Base-by-base conservation (phyloP, 805 yeast species). In the Kuraishia ogatae region DNA sequence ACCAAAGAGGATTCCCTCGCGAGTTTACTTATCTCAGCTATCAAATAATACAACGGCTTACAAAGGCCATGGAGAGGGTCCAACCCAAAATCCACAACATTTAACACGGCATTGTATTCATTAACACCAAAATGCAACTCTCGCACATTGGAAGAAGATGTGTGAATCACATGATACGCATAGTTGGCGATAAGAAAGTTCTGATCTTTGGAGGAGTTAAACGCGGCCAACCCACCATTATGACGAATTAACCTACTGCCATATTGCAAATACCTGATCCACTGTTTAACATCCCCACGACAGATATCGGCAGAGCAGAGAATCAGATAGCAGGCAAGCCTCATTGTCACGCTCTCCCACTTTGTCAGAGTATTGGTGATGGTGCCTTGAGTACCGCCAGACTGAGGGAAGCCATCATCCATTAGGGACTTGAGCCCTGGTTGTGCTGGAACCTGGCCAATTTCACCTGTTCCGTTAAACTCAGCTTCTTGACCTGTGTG, bases 241-340 rank as follows among this genome's bases (percentile, higher is more conserved):
- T 73, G 66, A 55, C 75, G 71, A 46, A 89, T 78, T 26, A 88
- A 70, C 55, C 79, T 78, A 50, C 89, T 84, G 1, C 91, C 90
- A 76, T 82, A 77, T 48, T 77, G 76, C 55, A 89, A 71, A 61
- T 84, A 81, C 26, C 79, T 74, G 2, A 85, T 79, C 96, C 96
- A 89, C 63, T 83, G 81, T 43, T 76, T 76, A 39, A 87, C 89
- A 66, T 89, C 96, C 7, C 96, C 96, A 59, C 83, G 79, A 68
- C 93, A 88, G 54, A 89, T 86, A 63, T 87, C 91, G 0, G 89
- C 92, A n/a, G 87, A 89, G 60, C 87, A 80, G 53, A 88, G 72
- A 53, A 89, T 80, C 58, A 88, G 68, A 54, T 85, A 72, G 19
- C 85, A 80, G 1, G 96, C 92, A 50, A 88, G 65, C 57, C 84